Percentiles rank a stretch among this genome's conserved stretches.
Evolutionary conservation across 177 flowering plant genomes (phyloP).

Genomic region (Vitis hybrid): DNA sequence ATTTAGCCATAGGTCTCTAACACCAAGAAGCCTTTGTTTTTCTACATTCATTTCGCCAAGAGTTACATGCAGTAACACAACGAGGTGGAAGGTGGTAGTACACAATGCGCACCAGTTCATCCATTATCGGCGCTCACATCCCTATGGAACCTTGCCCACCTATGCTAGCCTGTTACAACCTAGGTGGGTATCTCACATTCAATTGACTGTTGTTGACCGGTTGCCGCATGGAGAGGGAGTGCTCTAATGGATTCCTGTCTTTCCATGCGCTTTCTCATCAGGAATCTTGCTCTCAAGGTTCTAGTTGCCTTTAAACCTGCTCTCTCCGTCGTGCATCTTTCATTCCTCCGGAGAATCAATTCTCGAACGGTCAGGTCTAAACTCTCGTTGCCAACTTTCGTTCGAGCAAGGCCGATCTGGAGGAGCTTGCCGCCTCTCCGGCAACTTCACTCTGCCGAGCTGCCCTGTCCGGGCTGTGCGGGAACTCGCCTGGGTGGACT

Average conservation of each 20-base stretch:
- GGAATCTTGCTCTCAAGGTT: constrained; percentile 47
- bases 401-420: constrained; percentile 56
- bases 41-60: no score
- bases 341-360: constrained; percentile 29
- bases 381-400: constrained; percentile 62
- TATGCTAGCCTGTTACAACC: background rate
- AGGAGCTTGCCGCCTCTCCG: constrained; percentile 54
- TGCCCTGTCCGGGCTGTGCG: constrained; percentile 36
- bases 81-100: background rate
- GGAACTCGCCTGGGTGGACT: constrained; percentile 63
- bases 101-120: constrained; percentile 13
- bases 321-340: constrained; percentile 47
- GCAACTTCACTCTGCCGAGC: constrained; percentile 36
- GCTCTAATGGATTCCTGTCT: constrained; percentile 64
- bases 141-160: background rate
- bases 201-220: background rate
- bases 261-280: constrained; percentile 53
- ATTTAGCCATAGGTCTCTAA: no score
- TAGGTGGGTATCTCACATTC: background rate
- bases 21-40: no score
- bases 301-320: constrained; percentile 58
- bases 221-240: background rate
- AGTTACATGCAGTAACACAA: no score
- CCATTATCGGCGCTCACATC: constrained; percentile 1
- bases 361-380: constrained; percentile 34